A percentile compares a stretch with the other conserved stretches of the same genome.
phyloP scores from a whole-genome alignment of 495 filamentous ascomycete species.

The Penicillium parvum region DNA sequence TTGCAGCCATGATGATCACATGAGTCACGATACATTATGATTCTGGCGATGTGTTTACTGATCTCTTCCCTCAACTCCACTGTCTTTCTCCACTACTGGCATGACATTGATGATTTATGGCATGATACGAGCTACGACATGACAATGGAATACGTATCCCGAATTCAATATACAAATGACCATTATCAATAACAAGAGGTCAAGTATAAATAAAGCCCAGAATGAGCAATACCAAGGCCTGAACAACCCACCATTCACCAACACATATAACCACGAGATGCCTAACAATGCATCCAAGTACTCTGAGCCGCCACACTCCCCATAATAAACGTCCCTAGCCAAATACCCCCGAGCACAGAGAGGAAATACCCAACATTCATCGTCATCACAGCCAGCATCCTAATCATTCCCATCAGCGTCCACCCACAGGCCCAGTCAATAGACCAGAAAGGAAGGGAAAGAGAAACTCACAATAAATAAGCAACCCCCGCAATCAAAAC shows the following conservation, averaged over 20 bases:
- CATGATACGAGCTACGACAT: no score
- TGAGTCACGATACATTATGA: not conserved
- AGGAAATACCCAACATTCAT: constrained; percentile 35
- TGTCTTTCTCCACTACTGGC: no score
- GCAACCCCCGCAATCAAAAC: constrained; percentile 20
- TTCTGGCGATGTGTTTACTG: not conserved
- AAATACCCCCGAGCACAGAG: constrained; percentile 24
- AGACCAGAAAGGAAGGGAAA: not conserved
- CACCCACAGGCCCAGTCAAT: no score
- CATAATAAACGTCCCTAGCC: constrained; percentile 29
- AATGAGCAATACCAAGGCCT: no score
- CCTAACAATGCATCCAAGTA: constrained; percentile 22
- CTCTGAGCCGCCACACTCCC: constrained; percentile 27
- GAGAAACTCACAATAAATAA: constrained; percentile 23
- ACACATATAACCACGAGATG: no score
- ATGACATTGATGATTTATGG: no score
- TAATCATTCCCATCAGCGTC: constrained; percentile 5
- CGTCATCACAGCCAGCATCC: constrained; percentile 33
- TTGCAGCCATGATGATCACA: not conserved
- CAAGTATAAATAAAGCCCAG: no score
- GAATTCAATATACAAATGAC: no score
- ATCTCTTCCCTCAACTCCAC: no score
- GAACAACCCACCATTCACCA: no score
- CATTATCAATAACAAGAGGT: no score
- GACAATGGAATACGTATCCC: no score